Base-by-base conservation (phyloP, 1,284 basidiomycete genomes). In the Ganoderma lucidum region DNA sequence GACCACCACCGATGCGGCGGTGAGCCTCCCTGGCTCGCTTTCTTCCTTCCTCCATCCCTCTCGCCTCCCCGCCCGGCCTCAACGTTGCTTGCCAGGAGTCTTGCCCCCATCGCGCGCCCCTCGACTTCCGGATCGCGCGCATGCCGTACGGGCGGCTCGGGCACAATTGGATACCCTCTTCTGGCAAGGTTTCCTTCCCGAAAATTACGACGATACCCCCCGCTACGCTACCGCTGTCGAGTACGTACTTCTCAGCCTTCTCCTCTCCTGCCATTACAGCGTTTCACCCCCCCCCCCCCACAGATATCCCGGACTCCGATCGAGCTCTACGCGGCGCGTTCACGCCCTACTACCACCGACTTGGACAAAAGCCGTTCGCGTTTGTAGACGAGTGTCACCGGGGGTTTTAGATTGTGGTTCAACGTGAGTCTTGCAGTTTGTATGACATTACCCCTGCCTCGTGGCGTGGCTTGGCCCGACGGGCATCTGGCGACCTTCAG, bases 121-220 rank as follows among this genome's bases (percentile, higher is more conserved):
- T 55, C 63, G 62, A 55, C 64, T 63, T 23, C 66, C 70, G 69
- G 69, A 73, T 67, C 69, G 71, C 71, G 69, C 71, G 61, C 66
- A 65, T 68, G 69, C 67, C 71, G 68, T 64, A 73, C 71, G 72
- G 66, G 72, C 70, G 70, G 72, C 60, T 64, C 37, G 60, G 61
- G 64, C 48, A 73, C 72, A 73, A 73, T 71, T 65, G 70, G 68
- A 70, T 70, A 70, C 72, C 72, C 70, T 55, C 62, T 68, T 73
- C 68, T 64, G 72, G 70, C 68, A 66, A 67, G 58, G 63, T 66
- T 62, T 64, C 64, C 64, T 68, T 73, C 45, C 68, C 68, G 68
- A 70, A 70, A 70, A 64, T 70, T 71, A 71, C 72, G 67, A 73
- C 63, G 70, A 73, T 71, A 71, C 70, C 72, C 53, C 68, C 62